Evolutionary conservation across 2,329 filamentous ascomycete genomes (phyloP).

Genomic region (Sclerotiophoma versabilis): DNA sequence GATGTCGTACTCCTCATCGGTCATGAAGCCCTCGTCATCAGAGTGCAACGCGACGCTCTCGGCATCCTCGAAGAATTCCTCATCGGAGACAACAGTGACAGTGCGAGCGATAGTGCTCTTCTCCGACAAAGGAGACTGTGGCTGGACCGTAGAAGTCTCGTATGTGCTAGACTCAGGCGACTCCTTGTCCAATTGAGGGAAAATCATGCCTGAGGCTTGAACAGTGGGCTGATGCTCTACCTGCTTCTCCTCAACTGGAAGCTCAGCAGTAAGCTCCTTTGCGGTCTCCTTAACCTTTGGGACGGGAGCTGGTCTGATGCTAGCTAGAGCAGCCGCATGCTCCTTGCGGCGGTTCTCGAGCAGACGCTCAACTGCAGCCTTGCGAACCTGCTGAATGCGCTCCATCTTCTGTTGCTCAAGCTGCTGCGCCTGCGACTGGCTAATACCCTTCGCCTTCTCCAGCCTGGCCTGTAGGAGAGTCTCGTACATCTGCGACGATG

Average conservation of each 20-base stretch:
- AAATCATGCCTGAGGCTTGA: constrained; percentile 76
- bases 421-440: constrained; percentile 29
- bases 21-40: constrained; percentile 83
- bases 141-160: constrained; percentile 52
- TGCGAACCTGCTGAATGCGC: constrained; percentile 43
- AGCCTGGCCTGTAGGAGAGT: constrained; percentile 34
- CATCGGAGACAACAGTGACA: constrained; percentile 50
- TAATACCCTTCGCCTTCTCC: constrained; percentile 31
- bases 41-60: constrained; percentile 62
- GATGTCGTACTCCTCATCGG: constrained; percentile 98
- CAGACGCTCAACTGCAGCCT: constrained; percentile 45
- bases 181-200: constrained; percentile 95
- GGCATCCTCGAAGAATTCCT: constrained; percentile 65
- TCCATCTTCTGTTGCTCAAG: constrained; percentile 37
- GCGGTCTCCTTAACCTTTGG: constrained; percentile 20
- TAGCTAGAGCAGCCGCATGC: constrained; percentile 37
- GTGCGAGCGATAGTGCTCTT: constrained; percentile 42
- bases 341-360: constrained; percentile 43
- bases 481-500: constrained; percentile 30
- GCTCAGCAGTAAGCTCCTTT: constrained; percentile 35
- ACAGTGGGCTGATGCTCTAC: constrained; percentile 22
- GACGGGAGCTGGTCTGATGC: constrained; percentile 38
- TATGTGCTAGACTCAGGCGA: constrained; percentile 84
- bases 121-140: constrained; percentile 32
- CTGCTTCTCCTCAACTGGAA: constrained; percentile 46